Evolutionary conservation across 139 green algal genomes (phyloP).

Genomic region (Tetradesmus lagerheimii): DNA sequence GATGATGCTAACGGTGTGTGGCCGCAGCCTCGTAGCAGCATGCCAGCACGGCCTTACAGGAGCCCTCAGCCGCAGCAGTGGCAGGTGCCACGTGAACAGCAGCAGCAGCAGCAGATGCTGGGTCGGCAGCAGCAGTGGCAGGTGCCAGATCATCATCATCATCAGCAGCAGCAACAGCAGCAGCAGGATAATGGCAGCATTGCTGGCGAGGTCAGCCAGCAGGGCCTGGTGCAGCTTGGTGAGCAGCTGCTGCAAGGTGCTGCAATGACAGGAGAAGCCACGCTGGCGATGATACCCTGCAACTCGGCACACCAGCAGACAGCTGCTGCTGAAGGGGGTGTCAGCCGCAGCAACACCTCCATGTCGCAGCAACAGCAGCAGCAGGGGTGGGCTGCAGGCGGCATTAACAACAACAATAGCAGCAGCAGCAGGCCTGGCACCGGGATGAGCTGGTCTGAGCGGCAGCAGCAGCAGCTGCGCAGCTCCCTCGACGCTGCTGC

Average conservation of each 20-base stretch:
- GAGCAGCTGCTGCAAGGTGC: slow-evolving; percentile 26
- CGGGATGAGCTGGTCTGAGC: not conserved
- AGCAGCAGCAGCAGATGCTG: not conserved
- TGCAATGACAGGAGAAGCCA: not conserved
- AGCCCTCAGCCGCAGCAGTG: not conserved
- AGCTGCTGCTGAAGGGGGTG: not conserved
- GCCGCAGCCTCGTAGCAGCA: slow-evolving; percentile 7
- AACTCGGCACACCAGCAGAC: not conserved
- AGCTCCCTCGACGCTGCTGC: slow-evolving; percentile 21
- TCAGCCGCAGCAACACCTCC: not conserved
- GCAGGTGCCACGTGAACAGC: not conserved
- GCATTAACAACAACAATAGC: not conserved
- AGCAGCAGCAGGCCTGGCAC: not conserved
- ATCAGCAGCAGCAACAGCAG: slow-evolving; percentile 22
- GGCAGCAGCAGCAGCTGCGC: not conserved
- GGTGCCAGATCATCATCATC: not conserved
- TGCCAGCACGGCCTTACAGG: slow-evolving; percentile 12
- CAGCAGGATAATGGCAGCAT: not conserved
- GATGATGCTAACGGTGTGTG: not conserved
- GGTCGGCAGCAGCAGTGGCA: not conserved
- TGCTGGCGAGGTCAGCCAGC: not conserved
- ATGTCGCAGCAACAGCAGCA: not conserved
- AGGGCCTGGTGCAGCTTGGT: slow-evolving; percentile 18
- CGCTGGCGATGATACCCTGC: not conserved
- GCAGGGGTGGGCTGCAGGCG: too few relatives aligned